phyloP scores from a whole-genome alignment of 306 rosid genomes.

The Benincasa hispida region DNA sequence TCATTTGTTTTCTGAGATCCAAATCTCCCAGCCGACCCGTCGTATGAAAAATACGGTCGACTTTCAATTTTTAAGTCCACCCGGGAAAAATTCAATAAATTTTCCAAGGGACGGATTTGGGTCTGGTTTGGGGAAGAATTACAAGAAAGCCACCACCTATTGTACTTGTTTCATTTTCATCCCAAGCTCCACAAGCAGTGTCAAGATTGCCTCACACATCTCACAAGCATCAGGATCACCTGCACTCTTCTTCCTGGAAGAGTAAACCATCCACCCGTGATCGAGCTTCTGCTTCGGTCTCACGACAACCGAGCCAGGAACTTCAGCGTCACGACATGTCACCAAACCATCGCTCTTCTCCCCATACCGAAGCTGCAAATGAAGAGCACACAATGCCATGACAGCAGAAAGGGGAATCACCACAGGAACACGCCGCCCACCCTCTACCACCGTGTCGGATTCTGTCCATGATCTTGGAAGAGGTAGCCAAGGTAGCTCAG shows the following conservation, averaged over 20 bases:
- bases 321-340: conserved; percentile 63
- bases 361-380: conserved; percentile 58
- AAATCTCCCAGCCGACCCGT: neutral
- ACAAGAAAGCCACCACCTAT: neutral
- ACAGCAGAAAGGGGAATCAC: conserved; percentile 65
- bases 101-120: neutral
- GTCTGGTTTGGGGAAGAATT: neutral
- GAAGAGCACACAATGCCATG: conserved; percentile 70
- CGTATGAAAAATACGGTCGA: neutral
- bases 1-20: neutral
- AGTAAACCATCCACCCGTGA: conserved; percentile 89
- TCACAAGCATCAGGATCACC: conserved; percentile 50
- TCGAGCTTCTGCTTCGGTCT: conserved; percentile 59
- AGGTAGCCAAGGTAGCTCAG: conserved; percentile 57
- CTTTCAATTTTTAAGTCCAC: neutral
- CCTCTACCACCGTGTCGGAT: conserved; percentile 17
- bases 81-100: neutral
- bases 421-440: conserved; percentile 45
- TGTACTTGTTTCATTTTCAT: conserved; percentile 14
- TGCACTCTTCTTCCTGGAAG: conserved; percentile 37
- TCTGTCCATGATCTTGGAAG: conserved; percentile 16
- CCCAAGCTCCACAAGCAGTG: conserved; percentile 64
- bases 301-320: conserved; percentile 70
- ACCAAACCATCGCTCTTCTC: conserved; percentile 74
- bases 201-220: conserved; percentile 70